Evolutionary conservation across 1,139 yeast species (phyloP).

Genomic region (Taiozyma onychis): DNA sequence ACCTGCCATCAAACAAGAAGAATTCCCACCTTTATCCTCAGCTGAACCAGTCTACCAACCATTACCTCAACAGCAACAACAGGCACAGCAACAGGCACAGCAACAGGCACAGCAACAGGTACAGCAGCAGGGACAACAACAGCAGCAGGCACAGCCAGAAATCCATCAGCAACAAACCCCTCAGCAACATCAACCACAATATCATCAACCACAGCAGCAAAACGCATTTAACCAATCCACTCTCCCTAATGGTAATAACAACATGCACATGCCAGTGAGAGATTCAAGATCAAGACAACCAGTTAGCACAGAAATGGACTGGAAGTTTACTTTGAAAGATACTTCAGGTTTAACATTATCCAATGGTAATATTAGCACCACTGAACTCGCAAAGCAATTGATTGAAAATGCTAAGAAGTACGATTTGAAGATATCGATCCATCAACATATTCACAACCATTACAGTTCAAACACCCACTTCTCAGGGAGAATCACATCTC

Average conservation of each 20-base stretch:
- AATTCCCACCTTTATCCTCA: not conserved
- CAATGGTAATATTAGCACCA: slow-evolving; percentile 45
- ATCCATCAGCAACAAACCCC: not conserved
- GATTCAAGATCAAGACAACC: slow-evolving; percentile 18
- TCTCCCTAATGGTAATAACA: slow-evolving; percentile 4
- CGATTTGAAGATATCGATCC: slow-evolving; percentile 62
- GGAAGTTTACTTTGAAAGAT: slow-evolving; percentile 35
- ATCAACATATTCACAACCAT: slow-evolving; percentile 65
- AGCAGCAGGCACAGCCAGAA: not conserved
- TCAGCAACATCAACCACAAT: slow-evolving; percentile 1
- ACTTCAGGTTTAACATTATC: slow-evolving; percentile 30
- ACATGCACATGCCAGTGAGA: slow-evolving; percentile 7
- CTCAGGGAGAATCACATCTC: slow-evolving; percentile 13
- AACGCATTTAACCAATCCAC: not conserved
- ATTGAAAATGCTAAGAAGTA: slow-evolving; percentile 57
- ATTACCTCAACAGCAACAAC: not conserved
- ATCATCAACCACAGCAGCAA: not conserved
- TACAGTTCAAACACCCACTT: slow-evolving; percentile 25
- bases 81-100: not conserved
- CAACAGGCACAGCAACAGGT: too few relatives aligned
- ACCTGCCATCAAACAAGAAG: not conserved
- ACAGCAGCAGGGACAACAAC: too few relatives aligned
- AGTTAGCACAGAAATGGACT: slow-evolving; percentile 29
- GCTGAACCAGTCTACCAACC: not conserved
- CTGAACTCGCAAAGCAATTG: slow-evolving; percentile 49